These are phyloP conservation scores for Ceratobasidium sp. DNA, from an alignment of 1,284 basidiomycete genomes.

Conservation along the genomic window DNA sequence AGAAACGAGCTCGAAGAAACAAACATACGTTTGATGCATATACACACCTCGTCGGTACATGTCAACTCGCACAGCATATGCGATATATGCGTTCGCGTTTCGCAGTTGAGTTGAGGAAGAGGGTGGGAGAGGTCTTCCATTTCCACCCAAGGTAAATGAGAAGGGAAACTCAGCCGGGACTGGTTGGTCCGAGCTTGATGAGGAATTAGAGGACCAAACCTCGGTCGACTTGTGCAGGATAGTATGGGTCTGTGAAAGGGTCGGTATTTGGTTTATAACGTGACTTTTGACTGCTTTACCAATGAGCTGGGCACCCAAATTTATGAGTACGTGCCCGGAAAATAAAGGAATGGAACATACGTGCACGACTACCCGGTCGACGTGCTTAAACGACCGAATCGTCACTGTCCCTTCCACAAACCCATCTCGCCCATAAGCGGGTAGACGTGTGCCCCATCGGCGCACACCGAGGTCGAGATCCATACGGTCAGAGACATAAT, in stretches of 20 bases:
- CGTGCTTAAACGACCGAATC: conserved; percentile 35
- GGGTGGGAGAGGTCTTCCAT: conserved; percentile 8
- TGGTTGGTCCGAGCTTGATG: not conserved
- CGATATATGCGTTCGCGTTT: conserved; percentile 16
- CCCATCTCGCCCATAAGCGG: conserved; percentile 18
- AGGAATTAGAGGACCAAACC: conserved; percentile 16
- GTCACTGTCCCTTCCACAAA: conserved; percentile 8
- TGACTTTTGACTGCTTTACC: conserved; percentile 38
- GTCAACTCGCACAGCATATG: conserved; percentile 39
- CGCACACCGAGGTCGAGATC: conserved; percentile 32
- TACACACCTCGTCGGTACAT: conserved; percentile 36
- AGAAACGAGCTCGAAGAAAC: not conserved
- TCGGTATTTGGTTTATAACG: conserved; percentile 38
- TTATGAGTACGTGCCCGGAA: not conserved
- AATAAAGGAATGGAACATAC: conserved; percentile 5
- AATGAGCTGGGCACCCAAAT: conserved; percentile 11
- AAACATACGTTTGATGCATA: conserved; percentile 29
- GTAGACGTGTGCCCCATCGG: conserved; percentile 36
- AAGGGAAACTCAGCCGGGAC: conserved; percentile 10
- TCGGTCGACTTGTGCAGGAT: not conserved
- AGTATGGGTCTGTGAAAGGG: conserved; percentile 30
- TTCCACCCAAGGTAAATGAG: not conserved
- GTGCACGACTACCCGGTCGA: conserved; percentile 38
- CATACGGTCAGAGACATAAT: conserved; percentile 26
- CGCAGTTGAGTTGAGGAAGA: conserved; percentile 18